A percentile compares a stretch with the other conserved stretches of the same genome.
Evolutionary conservation across 75 land plant genomes (phyloP).

Genomic region (Azolla pinnata): DNA sequence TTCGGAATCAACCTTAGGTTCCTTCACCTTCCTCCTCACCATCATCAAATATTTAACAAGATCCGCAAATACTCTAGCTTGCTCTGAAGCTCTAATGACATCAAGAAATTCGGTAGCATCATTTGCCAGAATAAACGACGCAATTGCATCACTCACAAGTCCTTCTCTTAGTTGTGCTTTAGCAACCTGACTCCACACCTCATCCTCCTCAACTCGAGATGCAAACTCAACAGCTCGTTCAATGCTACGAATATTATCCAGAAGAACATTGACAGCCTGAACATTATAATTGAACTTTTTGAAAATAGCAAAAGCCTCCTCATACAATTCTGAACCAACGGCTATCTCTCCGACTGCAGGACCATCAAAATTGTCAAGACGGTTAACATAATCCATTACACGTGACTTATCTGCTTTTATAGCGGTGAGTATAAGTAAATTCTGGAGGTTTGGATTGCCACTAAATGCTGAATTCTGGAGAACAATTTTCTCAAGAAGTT

Average conservation of each 20-base stretch:
- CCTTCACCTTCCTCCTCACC: slow-evolving; percentile 88
- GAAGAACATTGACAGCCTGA: background rate
- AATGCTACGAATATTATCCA: slow-evolving; percentile 81
- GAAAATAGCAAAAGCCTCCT: slow-evolving; percentile 96
- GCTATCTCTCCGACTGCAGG: slow-evolving; percentile 99
- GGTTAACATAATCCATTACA: slow-evolving; percentile 94
- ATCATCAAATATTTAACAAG: slow-evolving; percentile 78
- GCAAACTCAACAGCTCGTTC: slow-evolving; percentile 96
- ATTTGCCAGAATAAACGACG: slow-evolving; percentile 90
- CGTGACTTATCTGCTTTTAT: slow-evolving; percentile 91
- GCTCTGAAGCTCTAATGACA: slow-evolving; percentile 69
- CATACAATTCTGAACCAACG: slow-evolving; percentile 85
- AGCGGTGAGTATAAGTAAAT: slow-evolving; percentile 88
- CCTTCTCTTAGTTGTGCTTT: slow-evolving; percentile 95
- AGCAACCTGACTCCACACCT: slow-evolving; percentile 97
- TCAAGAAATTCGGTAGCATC: slow-evolving; percentile 86
- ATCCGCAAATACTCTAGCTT: slow-evolving; percentile 66
- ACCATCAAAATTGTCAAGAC: slow-evolving; percentile 95
- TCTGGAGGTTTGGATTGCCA: slow-evolving; percentile 92
- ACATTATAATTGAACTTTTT: slow-evolving; percentile 75
- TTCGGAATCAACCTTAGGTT: slow-evolving; percentile 94
- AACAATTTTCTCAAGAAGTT: slow-evolving; percentile 95
- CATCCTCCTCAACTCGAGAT: slow-evolving; percentile 93
- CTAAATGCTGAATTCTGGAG: slow-evolving; percentile 98
- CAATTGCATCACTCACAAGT: slow-evolving; percentile 93